Conservation (phyloP, 1,284 basidiomycete species). For the Malassezia globosa region DNA sequence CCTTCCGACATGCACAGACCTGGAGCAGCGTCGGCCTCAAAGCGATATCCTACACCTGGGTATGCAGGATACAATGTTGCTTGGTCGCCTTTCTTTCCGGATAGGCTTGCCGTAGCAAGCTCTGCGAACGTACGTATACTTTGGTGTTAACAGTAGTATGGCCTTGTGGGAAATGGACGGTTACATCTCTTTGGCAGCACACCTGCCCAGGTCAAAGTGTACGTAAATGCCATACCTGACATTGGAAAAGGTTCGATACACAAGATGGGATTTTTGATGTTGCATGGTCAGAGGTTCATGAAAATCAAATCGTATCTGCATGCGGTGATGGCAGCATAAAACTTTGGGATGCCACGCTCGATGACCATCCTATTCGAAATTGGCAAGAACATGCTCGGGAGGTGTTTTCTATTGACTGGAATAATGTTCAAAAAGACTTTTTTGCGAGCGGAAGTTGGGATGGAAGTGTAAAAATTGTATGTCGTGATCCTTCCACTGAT, state of each 20-base stretch:
- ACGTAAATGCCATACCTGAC: not conserved
- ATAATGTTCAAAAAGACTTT: constrained; percentile 77
- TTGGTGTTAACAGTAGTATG: constrained; percentile 52
- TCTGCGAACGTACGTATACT: constrained; percentile 59
- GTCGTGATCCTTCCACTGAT: too few relatives aligned
- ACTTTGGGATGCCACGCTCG: constrained; percentile 78
- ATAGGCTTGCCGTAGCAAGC: constrained; percentile 70
- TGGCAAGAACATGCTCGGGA: constrained; percentile 92
- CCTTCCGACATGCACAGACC: constrained; percentile 6
- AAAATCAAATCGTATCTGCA: constrained; percentile 79
- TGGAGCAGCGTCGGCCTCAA: not conserved
- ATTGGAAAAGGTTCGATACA: constrained; percentile 65
- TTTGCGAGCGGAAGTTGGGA: constrained; percentile 84
- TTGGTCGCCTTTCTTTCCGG: constrained; percentile 84
- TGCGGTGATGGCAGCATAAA: constrained; percentile 84
- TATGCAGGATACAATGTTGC: constrained; percentile 78
- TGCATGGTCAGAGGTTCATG: constrained; percentile 84
- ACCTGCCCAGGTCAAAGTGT: constrained; percentile 1
- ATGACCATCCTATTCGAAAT: constrained; percentile 75
- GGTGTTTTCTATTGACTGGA: constrained; percentile 94
- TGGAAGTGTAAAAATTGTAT: constrained; percentile 71
- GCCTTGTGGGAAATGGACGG: constrained; percentile 78
- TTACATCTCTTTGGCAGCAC: constrained; percentile 23
- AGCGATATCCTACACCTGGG: constrained; percentile 31
- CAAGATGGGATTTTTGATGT: constrained; percentile 86